These are phyloP conservation scores for Rhodofomes roseus DNA, from an alignment of 1,284 basidiomycete genomes.

Conservation along the genomic window DNA sequence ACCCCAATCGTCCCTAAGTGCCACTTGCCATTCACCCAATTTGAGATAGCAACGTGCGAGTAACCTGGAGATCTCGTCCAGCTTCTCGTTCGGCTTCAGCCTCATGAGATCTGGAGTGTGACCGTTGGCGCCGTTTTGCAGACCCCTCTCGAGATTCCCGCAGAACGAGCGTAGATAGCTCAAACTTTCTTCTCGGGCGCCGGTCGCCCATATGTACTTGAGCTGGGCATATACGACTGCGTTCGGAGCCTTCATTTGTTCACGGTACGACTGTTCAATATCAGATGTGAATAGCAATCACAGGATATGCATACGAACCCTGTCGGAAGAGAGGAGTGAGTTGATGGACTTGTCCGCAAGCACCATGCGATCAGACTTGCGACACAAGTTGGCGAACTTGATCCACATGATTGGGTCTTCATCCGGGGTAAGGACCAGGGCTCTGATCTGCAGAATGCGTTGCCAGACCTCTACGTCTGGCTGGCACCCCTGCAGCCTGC, in stretches of 20 bases:
- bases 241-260: constrained; percentile 84
- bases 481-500: constrained; percentile 90
- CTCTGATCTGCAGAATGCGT: constrained; percentile 93
- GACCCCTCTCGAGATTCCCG: constrained; percentile 69
- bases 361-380: constrained; percentile 82
- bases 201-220: constrained; percentile 96
- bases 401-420: constrained; percentile 99
- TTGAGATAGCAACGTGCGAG: constrained; percentile 98
- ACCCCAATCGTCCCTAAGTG: constrained; percentile 78
- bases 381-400: constrained; percentile 86
- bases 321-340: constrained; percentile 73
- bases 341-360: constrained; percentile 98
- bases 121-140: constrained; percentile 55
- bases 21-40: constrained; percentile 92
- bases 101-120: constrained; percentile 21
- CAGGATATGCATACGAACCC: constrained; percentile 35
- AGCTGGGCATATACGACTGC: constrained; percentile 97
- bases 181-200: constrained; percentile 78
- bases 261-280: constrained; percentile 17
- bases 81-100: constrained; percentile 58
- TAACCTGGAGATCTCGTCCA: constrained; percentile 78
- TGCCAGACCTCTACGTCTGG: constrained; percentile 99
- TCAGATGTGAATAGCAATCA: background rate
- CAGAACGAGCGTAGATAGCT: constrained; percentile 87
- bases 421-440: constrained; percentile 89